A percentile compares a stretch with the other conserved stretches of the same genome.
Evolutionary conservation across 2,329 filamentous ascomycete species (phyloP).

Genomic region (Cercospora berteroae): DNA sequence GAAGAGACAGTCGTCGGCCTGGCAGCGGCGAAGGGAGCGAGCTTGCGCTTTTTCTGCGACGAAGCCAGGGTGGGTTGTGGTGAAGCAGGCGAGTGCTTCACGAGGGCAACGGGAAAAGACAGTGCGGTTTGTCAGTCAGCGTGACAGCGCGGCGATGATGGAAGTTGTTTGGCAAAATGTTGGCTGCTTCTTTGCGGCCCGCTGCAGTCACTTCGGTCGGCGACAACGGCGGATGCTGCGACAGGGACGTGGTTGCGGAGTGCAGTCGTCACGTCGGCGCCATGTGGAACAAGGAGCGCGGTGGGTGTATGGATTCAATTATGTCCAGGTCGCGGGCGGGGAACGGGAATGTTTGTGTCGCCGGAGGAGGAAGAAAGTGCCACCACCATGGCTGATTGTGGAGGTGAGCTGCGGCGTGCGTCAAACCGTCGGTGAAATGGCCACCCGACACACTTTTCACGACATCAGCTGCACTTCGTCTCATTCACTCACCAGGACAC

Average conservation of each 20-base stretch:
- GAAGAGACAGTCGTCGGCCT: not conserved
- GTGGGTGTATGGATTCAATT: not conserved
- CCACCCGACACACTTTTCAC: not conserved
- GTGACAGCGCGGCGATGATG: not conserved
- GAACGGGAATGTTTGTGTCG: not conserved
- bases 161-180: not conserved
- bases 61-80: conserved; percentile 26
- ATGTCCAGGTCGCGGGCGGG: not conserved
- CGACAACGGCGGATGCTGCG: not conserved
- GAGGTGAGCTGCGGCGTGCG: not conserved
- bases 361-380: not conserved
- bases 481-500: not conserved
- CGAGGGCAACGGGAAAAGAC: not conserved
- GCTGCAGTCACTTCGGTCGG: not conserved
- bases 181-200: not conserved
- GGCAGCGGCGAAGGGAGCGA: conserved; percentile 35
- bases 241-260: not conserved
- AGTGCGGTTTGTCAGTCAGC: not conserved
- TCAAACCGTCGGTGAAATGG: not conserved
- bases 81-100: conserved; percentile 8
- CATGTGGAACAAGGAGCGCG: not conserved
- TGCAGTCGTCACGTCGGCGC: not conserved
- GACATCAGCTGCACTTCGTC: not conserved
- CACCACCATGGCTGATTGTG: not conserved
- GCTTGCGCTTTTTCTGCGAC: conserved; percentile 48